Conservation (phyloP, 352 stramenopile species). For the Phytophthora constricta region DNA sequence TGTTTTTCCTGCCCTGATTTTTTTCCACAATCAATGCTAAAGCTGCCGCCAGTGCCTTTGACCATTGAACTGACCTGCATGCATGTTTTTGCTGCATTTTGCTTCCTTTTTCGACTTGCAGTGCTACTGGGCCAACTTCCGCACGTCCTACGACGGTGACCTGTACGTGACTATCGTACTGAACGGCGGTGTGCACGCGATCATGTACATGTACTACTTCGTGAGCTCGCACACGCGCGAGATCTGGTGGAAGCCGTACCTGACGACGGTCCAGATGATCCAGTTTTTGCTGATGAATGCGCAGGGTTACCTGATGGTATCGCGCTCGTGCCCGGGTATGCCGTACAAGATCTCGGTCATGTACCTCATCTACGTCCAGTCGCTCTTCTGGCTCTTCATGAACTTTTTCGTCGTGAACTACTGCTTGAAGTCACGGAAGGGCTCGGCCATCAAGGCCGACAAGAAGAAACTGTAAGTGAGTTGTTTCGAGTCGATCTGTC, state of each 20-base stretch:
- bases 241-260: constrained; percentile 97
- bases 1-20: constrained; percentile 20
- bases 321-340: constrained; percentile 44
- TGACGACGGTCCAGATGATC: constrained; percentile 94
- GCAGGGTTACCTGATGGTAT: constrained; percentile 48
- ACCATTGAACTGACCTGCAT: constrained; percentile 19
- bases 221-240: constrained; percentile 96
- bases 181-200: constrained; percentile 97
- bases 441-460: constrained; percentile 32
- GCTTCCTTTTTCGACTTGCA: constrained; percentile 7
- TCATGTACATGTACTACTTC: constrained; percentile 99
- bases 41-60: background rate
- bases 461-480: constrained; percentile 51
- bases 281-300: constrained; percentile 50
- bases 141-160: constrained; percentile 95
- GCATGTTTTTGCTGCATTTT: constrained; percentile 15
- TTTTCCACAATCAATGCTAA: background rate
- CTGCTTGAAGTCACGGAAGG: constrained; percentile 50
- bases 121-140: constrained; percentile 94
- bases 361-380: constrained; percentile 60
- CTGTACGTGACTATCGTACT: constrained; percentile 96
- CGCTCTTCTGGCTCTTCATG: constrained; percentile 96
- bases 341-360: constrained; percentile 51
- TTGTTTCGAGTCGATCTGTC: constrained; percentile 31
- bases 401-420: constrained; percentile 97